Evolutionary conservation across 2,329 filamentous ascomycete species (phyloP).

Genomic region (Aphanoascus verrucosus): DNA sequence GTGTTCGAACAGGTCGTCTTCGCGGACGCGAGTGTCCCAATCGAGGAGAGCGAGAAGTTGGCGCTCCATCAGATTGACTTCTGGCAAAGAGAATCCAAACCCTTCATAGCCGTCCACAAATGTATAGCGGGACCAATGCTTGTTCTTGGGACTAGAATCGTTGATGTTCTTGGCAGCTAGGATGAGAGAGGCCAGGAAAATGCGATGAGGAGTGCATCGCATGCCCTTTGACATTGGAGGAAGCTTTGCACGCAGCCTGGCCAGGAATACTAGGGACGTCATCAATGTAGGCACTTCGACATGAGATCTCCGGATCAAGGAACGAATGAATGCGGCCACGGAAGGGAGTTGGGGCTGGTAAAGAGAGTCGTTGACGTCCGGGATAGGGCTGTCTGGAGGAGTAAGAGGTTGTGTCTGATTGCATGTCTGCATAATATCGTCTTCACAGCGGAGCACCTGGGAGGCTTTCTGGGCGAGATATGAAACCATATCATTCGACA

Average conservation of each 20-base stretch:
- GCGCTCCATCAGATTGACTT: constrained; percentile 99
- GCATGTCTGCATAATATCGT: constrained; percentile 37
- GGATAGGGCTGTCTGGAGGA: constrained; percentile 49
- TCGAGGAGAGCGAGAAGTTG: constrained; percentile 89
- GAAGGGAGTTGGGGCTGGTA: constrained; percentile 52
- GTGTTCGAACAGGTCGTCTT: constrained; percentile 76
- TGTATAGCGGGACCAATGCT: constrained; percentile 97
- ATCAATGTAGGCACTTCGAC: constrained; percentile 96
- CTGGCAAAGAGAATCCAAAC: constrained; percentile 87
- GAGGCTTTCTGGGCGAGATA: constrained; percentile 39
- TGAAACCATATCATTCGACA: constrained; percentile 39
- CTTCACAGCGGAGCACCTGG: constrained; percentile 41
- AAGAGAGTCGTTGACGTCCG: constrained; percentile 30
- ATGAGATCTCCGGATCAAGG: constrained; percentile 82
- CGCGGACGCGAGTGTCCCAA: constrained; percentile 80
- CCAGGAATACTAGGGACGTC: constrained; percentile 90
- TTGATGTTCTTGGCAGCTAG: constrained; percentile 93
- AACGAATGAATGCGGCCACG: constrained; percentile 81
- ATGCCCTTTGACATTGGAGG: constrained; percentile 93
- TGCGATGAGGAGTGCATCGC: constrained; percentile 91
- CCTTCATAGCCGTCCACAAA: constrained; percentile 58
- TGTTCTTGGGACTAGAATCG: constrained; percentile 98
- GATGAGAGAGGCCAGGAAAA: constrained; percentile 64
- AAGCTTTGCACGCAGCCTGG: constrained; percentile 68
- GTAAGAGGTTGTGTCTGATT: constrained; percentile 44